Base-by-base conservation (phyloP, 352 stramenopile species). In the Phytopythium mirpurense region DNA sequence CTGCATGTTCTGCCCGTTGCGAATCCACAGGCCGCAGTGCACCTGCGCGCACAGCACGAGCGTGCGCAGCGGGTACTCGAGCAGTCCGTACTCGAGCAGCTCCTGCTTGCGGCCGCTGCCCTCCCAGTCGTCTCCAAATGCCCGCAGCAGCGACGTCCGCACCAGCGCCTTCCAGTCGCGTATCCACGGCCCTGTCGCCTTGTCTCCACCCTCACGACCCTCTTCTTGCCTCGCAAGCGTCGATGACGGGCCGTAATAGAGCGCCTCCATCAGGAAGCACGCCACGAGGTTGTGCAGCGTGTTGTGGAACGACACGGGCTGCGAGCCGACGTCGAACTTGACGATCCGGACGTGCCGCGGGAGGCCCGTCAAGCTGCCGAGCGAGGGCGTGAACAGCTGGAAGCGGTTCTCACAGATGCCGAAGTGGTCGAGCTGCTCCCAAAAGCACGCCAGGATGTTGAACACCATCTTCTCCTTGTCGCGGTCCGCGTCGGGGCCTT, bases 251-350 rank as follows among this genome's bases (percentile, higher is more conserved):
- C 75, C 74, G 50, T 86, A 78, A 47, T 90, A 84, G 16, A 88
- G 44, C 45, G 74, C 81, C 56, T 95, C 84, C n/a, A 94, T 70
- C 0, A 95, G 46, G 37, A 93, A 89, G 44, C 69, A 83, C 2
- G 74, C 81, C 9, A 97, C 59, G 40, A 96, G 73, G 34, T 86
- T 83, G 50, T 97, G 87, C 21, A 97, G 65, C 18, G 90, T 88
- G 40, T 96, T 82, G 63, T 97, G 90, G 31, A 97, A 90, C 19
- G 89, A 97, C 7, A 97, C 88, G 2, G 74, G 72, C 42, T 89
- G 72, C 2, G 67, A 78, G 0, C 66, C 70, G 11, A 93, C 78
- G 57, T 88, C 74, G 56, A 85, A 95, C 57, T 90, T 86, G 48
- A 90, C 72, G 40, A 92, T 86, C 31, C 66, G 70, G 27, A 86